Conservation (phyloP, 768 basidiomycete species). For the Tricholoma terreum region DNA sequence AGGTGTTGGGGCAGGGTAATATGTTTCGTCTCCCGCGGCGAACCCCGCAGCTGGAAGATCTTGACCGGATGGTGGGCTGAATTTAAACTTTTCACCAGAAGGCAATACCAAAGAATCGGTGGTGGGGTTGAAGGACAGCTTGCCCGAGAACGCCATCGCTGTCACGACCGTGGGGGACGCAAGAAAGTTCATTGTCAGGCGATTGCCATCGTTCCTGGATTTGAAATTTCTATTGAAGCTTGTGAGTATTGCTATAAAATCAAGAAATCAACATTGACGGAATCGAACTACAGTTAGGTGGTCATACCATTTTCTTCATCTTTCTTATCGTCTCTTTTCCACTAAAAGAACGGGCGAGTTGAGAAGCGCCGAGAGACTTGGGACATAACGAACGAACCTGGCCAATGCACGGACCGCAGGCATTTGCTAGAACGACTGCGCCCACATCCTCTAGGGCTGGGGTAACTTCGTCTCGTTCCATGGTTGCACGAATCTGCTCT, state of each 20-base stretch:
- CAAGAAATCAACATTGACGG: slow-evolving; percentile 4
- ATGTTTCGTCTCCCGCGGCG: slow-evolving; percentile 65
- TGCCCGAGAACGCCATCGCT: slow-evolving; percentile 95
- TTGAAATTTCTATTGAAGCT: slow-evolving; percentile 93
- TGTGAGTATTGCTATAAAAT: slow-evolving; percentile 77
- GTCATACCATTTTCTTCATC: slow-evolving; percentile 84
- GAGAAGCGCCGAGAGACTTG: neutral
- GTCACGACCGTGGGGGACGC: slow-evolving; percentile 97
- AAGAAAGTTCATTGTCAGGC: slow-evolving; percentile 94
- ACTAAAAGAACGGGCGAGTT: slow-evolving; percentile 41
- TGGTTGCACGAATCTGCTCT: slow-evolving; percentile 95
- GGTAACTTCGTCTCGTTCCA: slow-evolving; percentile 91
- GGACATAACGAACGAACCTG: slow-evolving; percentile 49
- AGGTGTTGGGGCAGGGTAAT: slow-evolving; percentile 76
- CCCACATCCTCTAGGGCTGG: slow-evolving; percentile 81
- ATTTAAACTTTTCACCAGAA: slow-evolving; percentile 78
- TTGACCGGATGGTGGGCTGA: slow-evolving; percentile 78
- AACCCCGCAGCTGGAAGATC: slow-evolving; percentile 85
- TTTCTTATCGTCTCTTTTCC: slow-evolving; percentile 89
- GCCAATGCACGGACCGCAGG: slow-evolving; percentile 98
- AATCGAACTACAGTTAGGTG: neutral
- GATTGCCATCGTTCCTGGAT: slow-evolving; percentile 95
- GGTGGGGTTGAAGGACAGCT: slow-evolving; percentile 89
- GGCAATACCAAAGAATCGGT: slow-evolving; percentile 67
- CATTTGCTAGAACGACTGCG: slow-evolving; percentile 94